Evolutionary conservation across 148 eudicot species (phyloP), one percentile per base, ranked within the genome.

Genomic region (Limonium bicolor): DNA sequence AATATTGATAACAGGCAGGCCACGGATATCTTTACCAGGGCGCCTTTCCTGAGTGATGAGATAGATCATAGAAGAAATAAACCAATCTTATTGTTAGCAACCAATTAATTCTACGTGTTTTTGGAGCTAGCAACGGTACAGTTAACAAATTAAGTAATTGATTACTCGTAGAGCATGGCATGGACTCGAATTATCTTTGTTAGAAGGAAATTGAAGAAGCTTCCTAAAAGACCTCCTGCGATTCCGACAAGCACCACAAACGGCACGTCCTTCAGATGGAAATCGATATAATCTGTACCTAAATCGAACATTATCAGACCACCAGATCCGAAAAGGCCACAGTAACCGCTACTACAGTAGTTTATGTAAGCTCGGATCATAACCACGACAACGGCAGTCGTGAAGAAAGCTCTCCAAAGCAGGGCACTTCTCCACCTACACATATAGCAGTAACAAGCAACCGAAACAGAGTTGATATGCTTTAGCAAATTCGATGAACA

Each of bases 391-490:
- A 71, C 60, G 26, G 88, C 70, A 9, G 94, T 73, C 42, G 86
- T 61, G 58, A 87, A 87, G 65, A 82, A 87, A 32, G 94, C 64
- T 82, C 94, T 68, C 96, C 96, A 87, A 53, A 87, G 42, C 28
- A 87, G 82, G 33, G 94, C 88, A 69, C 90, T 64, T 76, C 96
- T 82, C 94, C 94, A 86, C 96, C 94, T 86, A 61, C 55, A 65
- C 19, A n/a, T n/a, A n/a, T n/a, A n/a, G n/a, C n/a, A n/a, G n/a
- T n/a, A n/a, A n/a, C n/a, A n/a, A n/a, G n/a, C n/a, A n/a, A n/a
- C n/a, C n/a, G n/a, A n/a, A 44, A 53, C 24, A 28, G 44, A 55
- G 49, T 14, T 56, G 27, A 32, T n/a, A 27, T 27, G 6, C 9
- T n/a, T n/a, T n/a, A n/a, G n/a, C n/a, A n/a, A n/a, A n/a, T n/a